Base-by-base conservation (phyloP, 179 eudicot species). In the Camellia oleifera region DNA sequence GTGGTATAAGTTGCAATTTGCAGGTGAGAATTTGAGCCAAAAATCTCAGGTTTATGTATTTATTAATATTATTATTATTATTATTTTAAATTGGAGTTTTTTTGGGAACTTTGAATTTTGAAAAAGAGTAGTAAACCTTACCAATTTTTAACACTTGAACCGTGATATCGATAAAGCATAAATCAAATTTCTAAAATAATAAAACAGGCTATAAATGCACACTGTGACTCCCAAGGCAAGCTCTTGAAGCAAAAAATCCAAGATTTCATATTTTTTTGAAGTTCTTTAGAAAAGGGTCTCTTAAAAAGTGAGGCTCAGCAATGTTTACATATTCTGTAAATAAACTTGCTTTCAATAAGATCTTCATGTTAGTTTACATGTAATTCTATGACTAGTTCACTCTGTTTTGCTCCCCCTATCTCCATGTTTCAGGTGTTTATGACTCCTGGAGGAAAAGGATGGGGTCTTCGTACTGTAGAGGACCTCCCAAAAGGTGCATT, bases 401-500 rank as follows among this genome's bases (percentile, higher is more conserved):
- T 23, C n/a, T 53, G 40, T 32, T 67, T 60, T 56, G 13, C 75
- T 45, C 40, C 6, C 20, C 46, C 15, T 78, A 26, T 58, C 8
- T 53, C 50, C 58, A 23, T 75, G 65, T 77, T 60, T 75, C 82
- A 88, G 90, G 89, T 86, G 18, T 87, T 85, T 83, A 83, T 85
- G 90, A 87, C 88, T 13, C 79, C 82, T 12, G 84, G 76, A 77
- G 84, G 77, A 58, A 88, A 88, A 83, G 90, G 90, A 44, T 88
- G 90, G 90, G 90, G 90, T 77, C 82, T 88, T 26, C 84, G 90
- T 60, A 86, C 89, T 18, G 84, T 88, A 17, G 83, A 84, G 72
- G 87, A 88, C 74, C 77, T 88, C 48, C 89, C 90, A 46, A 86
- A 77, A 84, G 98, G 98, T 18, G 87, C 94, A 10, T 94, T 94